These are phyloP conservation scores for Aspergillus sclerotialis DNA, from an alignment of 2,329 filamentous ascomycete species.

Conservation along the genomic window DNA sequence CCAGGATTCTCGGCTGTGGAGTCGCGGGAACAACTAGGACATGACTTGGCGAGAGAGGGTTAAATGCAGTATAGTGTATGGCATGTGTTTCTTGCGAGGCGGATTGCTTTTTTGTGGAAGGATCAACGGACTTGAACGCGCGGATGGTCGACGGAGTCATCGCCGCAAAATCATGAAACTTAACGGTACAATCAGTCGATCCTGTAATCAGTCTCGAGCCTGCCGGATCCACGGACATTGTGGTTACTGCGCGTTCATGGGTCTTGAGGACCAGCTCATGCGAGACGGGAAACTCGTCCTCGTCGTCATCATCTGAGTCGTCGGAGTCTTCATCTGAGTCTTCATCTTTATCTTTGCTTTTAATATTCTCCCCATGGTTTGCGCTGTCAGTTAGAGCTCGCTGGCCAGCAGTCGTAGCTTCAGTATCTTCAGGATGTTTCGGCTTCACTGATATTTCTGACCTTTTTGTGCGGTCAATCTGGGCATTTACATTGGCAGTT, in stretches of 20 bases:
- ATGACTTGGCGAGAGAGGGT: conserved; percentile 68
- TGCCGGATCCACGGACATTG: conserved; percentile 74
- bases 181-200: conserved; percentile 83
- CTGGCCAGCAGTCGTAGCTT: conserved; percentile 17
- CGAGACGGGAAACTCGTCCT: conserved; percentile 84
- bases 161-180: conserved; percentile 88
- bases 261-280: conserved; percentile 91
- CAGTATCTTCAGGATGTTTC: conserved; percentile 8
- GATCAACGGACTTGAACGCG: conserved; percentile 88
- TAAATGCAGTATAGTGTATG: conserved; percentile 81
- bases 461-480: conserved; percentile 73
- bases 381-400: conserved; percentile 13
- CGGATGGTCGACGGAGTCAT: conserved; percentile 93
- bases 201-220: conserved; percentile 83
- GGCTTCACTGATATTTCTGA: conserved; percentile 36
- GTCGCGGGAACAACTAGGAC: conserved; percentile 85
- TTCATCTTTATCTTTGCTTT: conserved; percentile 17
- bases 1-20: conserved; percentile 82
- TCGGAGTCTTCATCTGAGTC: conserved; percentile 42
- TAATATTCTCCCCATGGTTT: conserved; percentile 14
- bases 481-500: conserved; percentile 66
- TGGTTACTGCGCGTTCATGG: conserved; percentile 80
- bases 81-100: conserved; percentile 76
- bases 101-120: conserved; percentile 66
- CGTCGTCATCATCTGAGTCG: conserved; percentile 61